Evolutionary conservation across 2,329 filamentous ascomycete genomes (phyloP).

Genomic region (Lizonia empirigonia): DNA sequence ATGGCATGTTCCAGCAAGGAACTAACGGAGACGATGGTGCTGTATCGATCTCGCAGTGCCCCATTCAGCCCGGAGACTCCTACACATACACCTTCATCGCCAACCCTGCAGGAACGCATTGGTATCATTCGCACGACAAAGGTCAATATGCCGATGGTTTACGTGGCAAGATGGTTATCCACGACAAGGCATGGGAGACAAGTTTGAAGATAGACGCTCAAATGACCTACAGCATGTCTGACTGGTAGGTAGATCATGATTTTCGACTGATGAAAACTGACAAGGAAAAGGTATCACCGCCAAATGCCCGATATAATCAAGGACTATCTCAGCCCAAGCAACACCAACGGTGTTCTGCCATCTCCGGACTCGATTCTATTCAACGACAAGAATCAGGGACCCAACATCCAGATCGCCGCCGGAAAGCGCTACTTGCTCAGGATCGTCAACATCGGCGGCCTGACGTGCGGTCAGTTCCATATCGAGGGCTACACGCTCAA

Average conservation of each 20-base stretch:
- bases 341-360: slow-evolving; percentile 62
- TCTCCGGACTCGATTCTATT: slow-evolving; percentile 71
- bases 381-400: slow-evolving; percentile 68
- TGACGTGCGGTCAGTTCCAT: slow-evolving; percentile 52
- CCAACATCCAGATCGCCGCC: slow-evolving; percentile 51
- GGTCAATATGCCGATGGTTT: slow-evolving; percentile 66
- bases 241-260: slow-evolving; percentile 63
- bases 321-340: slow-evolving; percentile 53
- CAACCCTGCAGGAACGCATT: slow-evolving; percentile 59
- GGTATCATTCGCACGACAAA: slow-evolving; percentile 69
- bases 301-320: slow-evolving; percentile 58
- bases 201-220: slow-evolving; percentile 61
- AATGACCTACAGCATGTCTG: slow-evolving; percentile 66
- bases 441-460: slow-evolving; percentile 62
- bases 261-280: too few relatives aligned
- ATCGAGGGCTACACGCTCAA: slow-evolving; percentile 50
- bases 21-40: slow-evolving; percentile 75
- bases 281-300: slow-evolving; percentile 62
- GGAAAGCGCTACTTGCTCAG: slow-evolving; percentile 67
- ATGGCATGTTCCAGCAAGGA: slow-evolving; percentile 76
- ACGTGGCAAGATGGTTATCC: slow-evolving; percentile 68
- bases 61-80: slow-evolving; percentile 56
- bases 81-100: slow-evolving; percentile 71
- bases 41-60: slow-evolving; percentile 60
- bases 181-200: slow-evolving; percentile 59